These are phyloP conservation scores for Macadamia tetraphylla DNA, from an alignment of 164 flowering plant genomes.

Conservation along the genomic window DNA sequence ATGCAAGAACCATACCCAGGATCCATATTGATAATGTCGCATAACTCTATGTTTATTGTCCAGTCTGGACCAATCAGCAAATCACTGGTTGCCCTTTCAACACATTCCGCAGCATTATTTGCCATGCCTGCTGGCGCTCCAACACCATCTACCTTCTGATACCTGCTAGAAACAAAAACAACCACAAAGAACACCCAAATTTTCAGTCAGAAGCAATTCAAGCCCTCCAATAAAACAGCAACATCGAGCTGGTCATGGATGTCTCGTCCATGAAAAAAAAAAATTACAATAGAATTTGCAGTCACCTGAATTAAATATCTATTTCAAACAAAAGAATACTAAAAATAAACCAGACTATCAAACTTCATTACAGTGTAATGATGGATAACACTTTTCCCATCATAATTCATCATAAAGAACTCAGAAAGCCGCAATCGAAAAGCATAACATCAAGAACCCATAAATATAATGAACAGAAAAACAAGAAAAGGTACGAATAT, in stretches of 20 bases:
- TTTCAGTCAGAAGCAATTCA: not conserved
- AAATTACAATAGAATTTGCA: too few species aligned
- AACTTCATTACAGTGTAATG: too few species aligned
- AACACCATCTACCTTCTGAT: not conserved
- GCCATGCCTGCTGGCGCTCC: constrained; percentile 32
- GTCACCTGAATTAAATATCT: too few species aligned
- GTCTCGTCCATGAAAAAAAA: not conserved
- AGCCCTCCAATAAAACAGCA: not conserved
- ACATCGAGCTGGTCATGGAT: not conserved
- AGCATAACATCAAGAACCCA: too few species aligned
- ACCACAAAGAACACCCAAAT: constrained; percentile 3
- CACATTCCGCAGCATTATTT: constrained; percentile 43
- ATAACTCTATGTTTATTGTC: constrained; percentile 71
- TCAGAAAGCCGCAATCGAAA: too few species aligned
- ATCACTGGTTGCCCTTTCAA: constrained; percentile 80
- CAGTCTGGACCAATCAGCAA: constrained; percentile 78
- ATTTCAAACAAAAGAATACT: too few species aligned
- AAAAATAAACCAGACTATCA: too few species aligned
- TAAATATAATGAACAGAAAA: too few species aligned
- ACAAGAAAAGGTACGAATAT: too few species aligned
- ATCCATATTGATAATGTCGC: constrained; percentile 72
- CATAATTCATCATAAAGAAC: too few species aligned
- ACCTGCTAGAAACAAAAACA: constrained; percentile 5
- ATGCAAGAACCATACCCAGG: constrained; percentile 48
- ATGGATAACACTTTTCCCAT: too few species aligned